Base-by-base conservation (phyloP, 768 basidiomycete species). In the Lentinula sp. region DNA sequence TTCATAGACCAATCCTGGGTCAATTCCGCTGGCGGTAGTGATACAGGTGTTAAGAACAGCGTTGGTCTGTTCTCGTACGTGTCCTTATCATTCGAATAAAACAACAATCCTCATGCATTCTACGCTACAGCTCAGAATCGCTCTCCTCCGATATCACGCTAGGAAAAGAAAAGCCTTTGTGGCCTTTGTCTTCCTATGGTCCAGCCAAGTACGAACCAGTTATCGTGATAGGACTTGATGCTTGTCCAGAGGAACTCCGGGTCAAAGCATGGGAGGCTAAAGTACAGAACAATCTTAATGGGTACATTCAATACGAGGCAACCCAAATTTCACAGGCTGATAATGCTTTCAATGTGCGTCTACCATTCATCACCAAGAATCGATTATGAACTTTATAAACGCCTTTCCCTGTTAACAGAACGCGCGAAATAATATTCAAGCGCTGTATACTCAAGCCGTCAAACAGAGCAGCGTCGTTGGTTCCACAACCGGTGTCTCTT, bases 151-250 rank as follows among this genome's bases (percentile, higher is more conserved):
- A 95, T 64, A 70, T 95, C 7, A 83, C 81, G 1, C 74, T 73
- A 2, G 68, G 70, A 20, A 76, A 73, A 20, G 93, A 95, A 15
- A 87, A 85, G 67, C 94, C 93, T 0, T 48, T 79, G 12, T 97
- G 90, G 88, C 87, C 88, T 13, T 74, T 95, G 0, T 86, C 91
- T 0, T 87, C 84, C 0, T 95, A 90, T 69, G 93, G 80, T 0
- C 84, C 91, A 20, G 83, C 85, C 3, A 96, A 95, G 69, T 67
- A 80, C 62, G 91, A 93, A 64, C 85, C 85, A 0, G 82, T 76
- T 20, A 65, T 95, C 5, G 70, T 97, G 16, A 59, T 73, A 8
- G 86, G 84, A 2, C 71, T 88, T 36, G 93, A 97, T 64, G 78
- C 87, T 62, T 89, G 86, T 0, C 82, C 82, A 0, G 94, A 95